Percentiles rank a stretch among this genome's conserved stretches.
These are phyloP conservation scores for Clavispora asparagi DNA, from an alignment of 805 yeast genomes.

Conservation along the genomic window DNA sequence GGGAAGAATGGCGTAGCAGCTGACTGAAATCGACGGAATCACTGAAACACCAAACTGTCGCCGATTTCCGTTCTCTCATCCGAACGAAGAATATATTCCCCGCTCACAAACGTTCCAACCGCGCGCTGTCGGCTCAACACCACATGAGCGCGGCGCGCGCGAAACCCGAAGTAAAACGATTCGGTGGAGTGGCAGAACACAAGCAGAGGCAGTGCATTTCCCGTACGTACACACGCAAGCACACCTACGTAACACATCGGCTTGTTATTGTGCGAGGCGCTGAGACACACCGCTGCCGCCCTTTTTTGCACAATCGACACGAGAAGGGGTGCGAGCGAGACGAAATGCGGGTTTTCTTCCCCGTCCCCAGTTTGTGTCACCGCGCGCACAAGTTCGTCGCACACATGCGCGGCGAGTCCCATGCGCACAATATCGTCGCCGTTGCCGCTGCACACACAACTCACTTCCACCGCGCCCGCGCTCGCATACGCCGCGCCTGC, in stretches of 20 bases:
- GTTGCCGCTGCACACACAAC: slow-evolving; percentile 46
- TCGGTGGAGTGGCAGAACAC: slow-evolving; percentile 17
- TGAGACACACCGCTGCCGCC: not conserved
- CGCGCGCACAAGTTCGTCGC: slow-evolving; percentile 4
- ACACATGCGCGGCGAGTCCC: slow-evolving; percentile 31
- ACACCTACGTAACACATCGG: slow-evolving; percentile 30
- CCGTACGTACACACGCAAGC: slow-evolving; percentile 12
- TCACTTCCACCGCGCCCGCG: slow-evolving; percentile 17
- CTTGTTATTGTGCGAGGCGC: slow-evolving; percentile 6
- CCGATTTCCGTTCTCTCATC: too few relatives aligned
- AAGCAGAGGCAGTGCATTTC: not conserved
- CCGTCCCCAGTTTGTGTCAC: not conserved
- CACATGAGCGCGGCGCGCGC: slow-evolving; percentile 2
- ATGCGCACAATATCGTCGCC: slow-evolving; percentile 50
- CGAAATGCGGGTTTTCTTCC: not conserved
- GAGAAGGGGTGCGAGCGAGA: slow-evolving; percentile 5
- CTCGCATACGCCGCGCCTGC: slow-evolving; percentile 31
- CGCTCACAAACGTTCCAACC: slow-evolving; percentile 9
- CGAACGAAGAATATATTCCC: slow-evolving; percentile 7
- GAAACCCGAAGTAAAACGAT: slow-evolving; percentile 21
- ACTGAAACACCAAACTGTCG: too few relatives aligned
- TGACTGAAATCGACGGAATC: too few relatives aligned
- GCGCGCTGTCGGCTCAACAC: slow-evolving; percentile 9
- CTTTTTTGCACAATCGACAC: slow-evolving; percentile 12
- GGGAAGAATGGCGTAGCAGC: too few relatives aligned